Evolutionary conservation across 345 rosid species (phyloP), one percentile per base, ranked within the genome.

Genomic region (Corchorus capsularis): DNA sequence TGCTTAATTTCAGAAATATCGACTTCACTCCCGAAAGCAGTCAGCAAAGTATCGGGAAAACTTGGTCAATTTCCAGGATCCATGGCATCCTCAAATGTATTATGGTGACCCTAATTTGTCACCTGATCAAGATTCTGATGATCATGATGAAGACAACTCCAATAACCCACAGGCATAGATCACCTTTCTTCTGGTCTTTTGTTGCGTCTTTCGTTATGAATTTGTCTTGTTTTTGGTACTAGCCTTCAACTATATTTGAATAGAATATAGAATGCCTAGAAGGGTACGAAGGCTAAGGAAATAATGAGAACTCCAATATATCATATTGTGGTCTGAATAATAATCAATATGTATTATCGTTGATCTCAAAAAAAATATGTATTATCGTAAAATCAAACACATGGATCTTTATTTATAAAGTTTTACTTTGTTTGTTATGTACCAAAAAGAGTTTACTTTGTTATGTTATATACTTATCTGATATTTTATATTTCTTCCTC

Each of bases 1-100:
- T 39, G 43, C 27, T 69, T 50, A 41, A 2, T 69, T 50, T 52
- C 45, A 69, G 73, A 69, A 69, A 69, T 69, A 69, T 69, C 73
- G 73, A 34, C 46, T 69, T 52, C 73, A 69, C 12, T 34, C 27
- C 5, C 45, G 73, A 22, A 69, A 15, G 27, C 20, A 27, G 19
- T 15, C 22, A 39, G 57, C 15, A 9, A 50, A 4, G 15, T 20
- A 34, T 16, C 20, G 7, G 3, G 14, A 15, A 15, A 15, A 41
- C 7, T 3, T 49, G 57, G 22, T 10, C 17, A 69, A 52, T 32
- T 16, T 27, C 39, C 27, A 50, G 8, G 72, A 69, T 50, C 72
- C 72, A 50, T 69, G 72, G 72, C 20, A 50, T 41, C 59, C 56
- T 13, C 43, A 34, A 8, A 39, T 17, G 0, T 17, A 63, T 39